phyloP scores from a whole-genome alignment of 1,284 basidiomycete genomes.

The Heterobasidion annosum region DNA sequence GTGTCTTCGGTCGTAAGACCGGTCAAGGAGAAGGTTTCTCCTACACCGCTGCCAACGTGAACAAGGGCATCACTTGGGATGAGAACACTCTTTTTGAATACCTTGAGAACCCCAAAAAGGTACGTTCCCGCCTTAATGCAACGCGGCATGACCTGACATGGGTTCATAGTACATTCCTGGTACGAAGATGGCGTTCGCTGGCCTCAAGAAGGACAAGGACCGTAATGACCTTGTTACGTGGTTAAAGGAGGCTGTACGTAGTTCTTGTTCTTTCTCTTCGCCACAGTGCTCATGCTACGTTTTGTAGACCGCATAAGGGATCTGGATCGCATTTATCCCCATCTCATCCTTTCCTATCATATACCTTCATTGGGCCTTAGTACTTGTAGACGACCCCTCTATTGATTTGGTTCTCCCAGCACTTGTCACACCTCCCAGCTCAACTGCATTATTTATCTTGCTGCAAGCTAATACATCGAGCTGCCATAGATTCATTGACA shows the following conservation, averaged over 20 bases:
- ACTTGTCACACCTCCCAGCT: not conserved
- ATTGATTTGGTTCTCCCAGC: not conserved
- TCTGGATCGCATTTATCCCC: not conserved
- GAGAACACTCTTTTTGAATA: constrained; percentile 91
- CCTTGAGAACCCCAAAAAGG: constrained; percentile 96
- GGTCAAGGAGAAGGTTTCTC: constrained; percentile 84
- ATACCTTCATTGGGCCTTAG: constrained; percentile 6
- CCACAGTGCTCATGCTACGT: not conserved
- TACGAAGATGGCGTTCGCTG: constrained; percentile 97
- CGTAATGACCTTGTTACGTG: constrained; percentile 82
- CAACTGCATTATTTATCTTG: not conserved
- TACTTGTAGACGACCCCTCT: constrained; percentile 7
- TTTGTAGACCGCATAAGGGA: constrained; percentile 7
- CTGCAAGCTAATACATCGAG: not conserved
- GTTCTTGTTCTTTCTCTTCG: not conserved
- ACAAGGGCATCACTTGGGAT: constrained; percentile 87
- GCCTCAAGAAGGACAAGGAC: constrained; percentile 96
- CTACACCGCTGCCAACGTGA: constrained; percentile 95
- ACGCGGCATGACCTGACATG: constrained; percentile 6
- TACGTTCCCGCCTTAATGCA: constrained; percentile 18
- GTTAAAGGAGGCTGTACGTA: constrained; percentile 61
- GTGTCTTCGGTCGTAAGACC: constrained; percentile 81
- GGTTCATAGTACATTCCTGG: constrained; percentile 78
- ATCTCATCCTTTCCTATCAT: not conserved
- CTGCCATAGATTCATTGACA: not conserved